These are phyloP conservation scores for Crithidia expoeki DNA, from an alignment of 208 protist genomes.

Conservation along the genomic window DNA sequence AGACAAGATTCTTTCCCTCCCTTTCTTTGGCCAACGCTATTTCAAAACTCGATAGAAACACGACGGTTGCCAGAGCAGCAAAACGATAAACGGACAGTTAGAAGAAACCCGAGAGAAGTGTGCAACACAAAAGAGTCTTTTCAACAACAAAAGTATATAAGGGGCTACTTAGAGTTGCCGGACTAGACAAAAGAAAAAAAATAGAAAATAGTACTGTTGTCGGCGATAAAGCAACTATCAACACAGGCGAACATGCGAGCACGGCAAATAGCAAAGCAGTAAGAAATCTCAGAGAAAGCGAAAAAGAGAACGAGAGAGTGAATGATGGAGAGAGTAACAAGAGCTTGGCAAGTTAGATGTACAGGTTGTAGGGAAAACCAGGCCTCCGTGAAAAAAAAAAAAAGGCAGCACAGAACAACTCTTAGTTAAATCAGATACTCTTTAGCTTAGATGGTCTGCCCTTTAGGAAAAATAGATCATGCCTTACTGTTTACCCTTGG, in stretches of 20 bases:
- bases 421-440: too few relatives aligned
- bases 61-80: not conserved
- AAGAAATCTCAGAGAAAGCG: slow-evolving; percentile 1
- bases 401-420: too few relatives aligned
- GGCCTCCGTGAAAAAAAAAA: too few relatives aligned
- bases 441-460: too few relatives aligned
- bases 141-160: not conserved
- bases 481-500: too few relatives aligned
- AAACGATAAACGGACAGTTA: not conserved
- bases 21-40: not conserved
- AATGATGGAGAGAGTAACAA: not conserved
- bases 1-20: not conserved
- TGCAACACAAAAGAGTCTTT: slow-evolving; percentile 5
- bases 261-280: not conserved
- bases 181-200: slow-evolving; percentile 6
- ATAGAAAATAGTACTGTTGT: slow-evolving; percentile 1
- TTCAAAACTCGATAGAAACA: not conserved
- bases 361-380: too few relatives aligned
- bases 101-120: not conserved
- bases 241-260: slow-evolving; percentile 12
- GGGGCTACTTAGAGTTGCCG: not conserved
- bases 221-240: slow-evolving; percentile 1
- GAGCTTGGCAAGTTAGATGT: too few relatives aligned
- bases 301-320: not conserved
- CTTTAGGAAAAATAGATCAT: too few relatives aligned